Base-by-base conservation (phyloP, 805 yeast species). In the Pichia nakasei region DNA sequence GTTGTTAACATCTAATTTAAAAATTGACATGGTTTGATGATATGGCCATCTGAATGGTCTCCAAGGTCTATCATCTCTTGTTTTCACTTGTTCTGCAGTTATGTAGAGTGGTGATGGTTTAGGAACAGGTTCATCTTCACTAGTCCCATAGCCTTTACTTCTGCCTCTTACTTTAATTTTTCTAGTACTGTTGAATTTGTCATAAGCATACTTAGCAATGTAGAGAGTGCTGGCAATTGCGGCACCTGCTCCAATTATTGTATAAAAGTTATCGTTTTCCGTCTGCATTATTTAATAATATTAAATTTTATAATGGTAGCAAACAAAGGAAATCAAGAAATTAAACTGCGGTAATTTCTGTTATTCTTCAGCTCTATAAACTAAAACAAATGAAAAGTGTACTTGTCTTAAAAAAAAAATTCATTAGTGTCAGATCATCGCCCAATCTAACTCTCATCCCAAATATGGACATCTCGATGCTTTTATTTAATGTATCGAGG, bases 1-100 rank as follows among this genome's bases (percentile, higher is more conserved):
- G 61, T 82, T 83, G 59, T 81, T 80, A 32, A 79, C 67, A 55
- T 81, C 85, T n/a, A 82, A 67, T 56, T 76, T 78, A 65, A 72
- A 81, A 39, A 82, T 80, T 15, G 82, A 73, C 88, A 82, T 82
- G 2, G 87, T 82, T 60, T 82, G 88, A 59, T 81, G 86, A 55
- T 82, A 82, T 24, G 88, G 88, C 80, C 84, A 79, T 54, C 88
- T 67, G 63, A 82, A 82, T 9, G 87, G 87, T 62, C 88, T 68
- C 88, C 88, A 82, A 12, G 88, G 87, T 57, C 88, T 68, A 53
- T 80, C 88, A 52, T 82, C 85, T 54, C 80, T 78, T 21, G 70
- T 72, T 49, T 66, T 65, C 11, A 80, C 83, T 52, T 78, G 77
- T 39, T 82, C 86, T 2, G 85, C 84, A 0, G 84, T 80, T 41